phyloP scores from a whole-genome alignment of 345 rosid genomes.

The Hypericum perforatum region DNA sequence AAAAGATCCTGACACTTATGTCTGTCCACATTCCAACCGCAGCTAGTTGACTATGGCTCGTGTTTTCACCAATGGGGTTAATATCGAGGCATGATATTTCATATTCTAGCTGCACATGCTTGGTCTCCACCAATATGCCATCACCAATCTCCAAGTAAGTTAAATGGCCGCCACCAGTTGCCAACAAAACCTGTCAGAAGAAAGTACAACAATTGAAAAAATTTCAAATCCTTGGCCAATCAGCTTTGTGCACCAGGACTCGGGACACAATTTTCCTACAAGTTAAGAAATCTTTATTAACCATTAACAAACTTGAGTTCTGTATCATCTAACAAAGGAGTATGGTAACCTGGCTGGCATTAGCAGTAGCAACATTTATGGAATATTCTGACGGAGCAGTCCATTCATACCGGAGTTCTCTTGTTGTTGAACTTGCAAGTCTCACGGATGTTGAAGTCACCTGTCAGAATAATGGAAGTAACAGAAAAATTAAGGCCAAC shows the following conservation, averaged over 20 bases:
- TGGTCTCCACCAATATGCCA: conserved; percentile 56
- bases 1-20: conserved; percentile 72
- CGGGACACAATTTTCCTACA: too few species aligned
- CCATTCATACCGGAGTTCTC: conserved; percentile 69
- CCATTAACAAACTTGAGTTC: too few species aligned
- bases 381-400: conserved; percentile 65
- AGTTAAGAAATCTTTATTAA: too few species aligned
- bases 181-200: conserved; percentile 63
- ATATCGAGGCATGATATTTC: conserved; percentile 95
- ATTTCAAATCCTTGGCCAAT: neutral
- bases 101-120: conserved; percentile 63
- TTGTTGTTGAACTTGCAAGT: conserved; percentile 62
- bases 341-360: conserved; percentile 84
- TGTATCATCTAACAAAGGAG: too few species aligned
- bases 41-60: conserved; percentile 70
- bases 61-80: conserved; percentile 71
- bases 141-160: conserved; percentile 88
- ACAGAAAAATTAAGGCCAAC: conserved; percentile 3
- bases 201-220: neutral
- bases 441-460: conserved; percentile 82
- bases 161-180: conserved; percentile 92
- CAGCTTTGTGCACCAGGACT: conserved; percentile 1
- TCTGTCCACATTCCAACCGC: conserved; percentile 99
- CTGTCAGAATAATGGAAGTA: conserved; percentile 30
- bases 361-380: conserved; percentile 87